Conservation (phyloP, 176 grass and related monocot genomes). For the Rhynchospora tenuis region DNA sequence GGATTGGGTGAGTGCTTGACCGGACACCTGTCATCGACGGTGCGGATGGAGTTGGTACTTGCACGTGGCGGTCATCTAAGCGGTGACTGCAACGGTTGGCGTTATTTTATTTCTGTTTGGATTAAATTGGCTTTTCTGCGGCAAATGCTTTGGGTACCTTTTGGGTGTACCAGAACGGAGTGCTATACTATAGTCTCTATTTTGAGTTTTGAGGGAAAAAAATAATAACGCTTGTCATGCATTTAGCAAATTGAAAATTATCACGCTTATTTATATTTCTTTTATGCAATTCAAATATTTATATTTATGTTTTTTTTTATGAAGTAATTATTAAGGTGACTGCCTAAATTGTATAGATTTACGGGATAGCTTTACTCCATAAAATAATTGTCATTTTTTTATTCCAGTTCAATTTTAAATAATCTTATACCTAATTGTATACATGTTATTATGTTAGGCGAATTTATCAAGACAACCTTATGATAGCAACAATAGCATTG, state of each 20-base stretch:
- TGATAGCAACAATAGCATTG: too few species aligned
- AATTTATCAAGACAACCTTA: too few species aligned
- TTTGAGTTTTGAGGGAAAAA: too few species aligned
- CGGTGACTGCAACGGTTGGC: slow-evolving; percentile 18
- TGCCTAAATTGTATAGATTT: too few species aligned
- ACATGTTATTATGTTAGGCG: too few species aligned
- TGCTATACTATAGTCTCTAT: too few species aligned
- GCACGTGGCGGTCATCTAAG: slow-evolving; percentile 27
- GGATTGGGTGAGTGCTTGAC: neutral
- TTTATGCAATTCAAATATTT: neutral
- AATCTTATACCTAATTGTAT: too few species aligned
- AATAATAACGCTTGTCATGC: neutral
- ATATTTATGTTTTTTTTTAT: too few species aligned
- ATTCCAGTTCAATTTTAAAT: too few species aligned
- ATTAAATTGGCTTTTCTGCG: neutral
- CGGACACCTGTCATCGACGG: slow-evolving; percentile 32
- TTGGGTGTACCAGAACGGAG: neutral
- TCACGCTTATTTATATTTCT: neutral
- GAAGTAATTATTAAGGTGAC: too few species aligned
- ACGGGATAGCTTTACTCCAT: too few species aligned
- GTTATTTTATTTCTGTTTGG: slow-evolving; percentile 9
- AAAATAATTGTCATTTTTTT: too few species aligned
- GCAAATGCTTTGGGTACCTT: neutral
- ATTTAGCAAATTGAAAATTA: neutral
- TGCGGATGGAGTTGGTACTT: neutral